phyloP scores from a whole-genome alignment of 805 yeast species.

The Schwanniomyces sp. region DNA sequence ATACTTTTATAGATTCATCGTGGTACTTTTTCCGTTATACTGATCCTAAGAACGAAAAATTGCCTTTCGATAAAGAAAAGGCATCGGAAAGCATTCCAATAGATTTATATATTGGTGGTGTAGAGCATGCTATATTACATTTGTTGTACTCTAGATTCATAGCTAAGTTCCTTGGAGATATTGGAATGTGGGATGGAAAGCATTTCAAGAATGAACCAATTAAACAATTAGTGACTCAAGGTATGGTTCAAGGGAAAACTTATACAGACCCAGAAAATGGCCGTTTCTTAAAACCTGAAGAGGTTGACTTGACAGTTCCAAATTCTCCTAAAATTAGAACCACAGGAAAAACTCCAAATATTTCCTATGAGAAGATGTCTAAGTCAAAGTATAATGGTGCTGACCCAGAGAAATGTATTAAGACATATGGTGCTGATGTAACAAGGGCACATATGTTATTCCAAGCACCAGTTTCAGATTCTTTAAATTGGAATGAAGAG shows the following conservation, averaged over 20 bases:
- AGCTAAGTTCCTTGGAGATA: conserved; percentile 69
- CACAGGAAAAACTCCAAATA: conserved; percentile 50
- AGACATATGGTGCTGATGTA: conserved; percentile 85
- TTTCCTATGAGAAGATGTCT: conserved; percentile 90
- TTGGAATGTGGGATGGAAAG: conserved; percentile 68
- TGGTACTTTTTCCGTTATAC: conserved; percentile 91
- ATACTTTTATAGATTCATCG: conserved; percentile 95
- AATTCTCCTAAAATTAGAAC: conserved; percentile 45
- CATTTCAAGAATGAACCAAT: conserved; percentile 75
- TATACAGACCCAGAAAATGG: conserved; percentile 70
- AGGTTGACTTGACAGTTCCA: conserved; percentile 48
- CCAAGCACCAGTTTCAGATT: conserved; percentile 85
- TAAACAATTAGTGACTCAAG: conserved; percentile 79
- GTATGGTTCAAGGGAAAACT: conserved; percentile 97
- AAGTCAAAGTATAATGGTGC: conserved; percentile 95
- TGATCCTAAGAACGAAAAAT: conserved; percentile 61
- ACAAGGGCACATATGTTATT: conserved; percentile 90
- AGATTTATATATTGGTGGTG: conserved; percentile 90
- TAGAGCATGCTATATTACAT: conserved; percentile 95
- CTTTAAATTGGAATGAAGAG: conserved; percentile 84
- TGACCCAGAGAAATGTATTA: conserved; percentile 78
- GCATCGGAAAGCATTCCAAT: conserved; percentile 71
- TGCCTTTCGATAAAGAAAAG: conserved; percentile 52
- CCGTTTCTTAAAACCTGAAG: conserved; percentile 75
- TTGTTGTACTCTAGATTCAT: conserved; percentile 83